Evolutionary conservation across 805 yeast genomes (phyloP).

Genomic region (Groenewaldozyma tartarivorans): DNA sequence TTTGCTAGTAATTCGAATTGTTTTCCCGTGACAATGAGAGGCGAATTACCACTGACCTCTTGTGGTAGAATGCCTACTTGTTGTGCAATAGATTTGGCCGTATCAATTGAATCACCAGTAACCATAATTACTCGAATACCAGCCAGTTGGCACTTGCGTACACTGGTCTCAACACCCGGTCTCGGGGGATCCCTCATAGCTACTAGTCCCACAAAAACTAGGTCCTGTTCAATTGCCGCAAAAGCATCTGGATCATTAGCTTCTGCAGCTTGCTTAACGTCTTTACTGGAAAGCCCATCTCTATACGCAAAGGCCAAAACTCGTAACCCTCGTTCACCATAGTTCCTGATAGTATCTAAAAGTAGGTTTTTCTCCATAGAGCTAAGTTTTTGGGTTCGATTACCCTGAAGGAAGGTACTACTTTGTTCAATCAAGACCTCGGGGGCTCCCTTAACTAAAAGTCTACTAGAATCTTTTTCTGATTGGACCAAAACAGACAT

Average conservation of each 20-base stretch:
- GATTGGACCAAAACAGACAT: slow-evolving; percentile 39
- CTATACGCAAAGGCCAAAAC: slow-evolving; percentile 39
- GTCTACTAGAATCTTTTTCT: slow-evolving; percentile 14
- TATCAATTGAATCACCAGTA: slow-evolving; percentile 34
- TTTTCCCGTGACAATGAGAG: slow-evolving; percentile 32
- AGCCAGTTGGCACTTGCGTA: slow-evolving; percentile 35
- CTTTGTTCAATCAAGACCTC: slow-evolving; percentile 40
- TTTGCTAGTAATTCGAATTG: slow-evolving; percentile 27
- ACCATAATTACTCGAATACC: slow-evolving; percentile 42
- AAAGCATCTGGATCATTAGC: slow-evolving; percentile 30
- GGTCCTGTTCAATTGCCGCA: slow-evolving; percentile 11
- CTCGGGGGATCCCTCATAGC: slow-evolving; percentile 45
- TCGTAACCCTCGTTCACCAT: slow-evolving; percentile 36
- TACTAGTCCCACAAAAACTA: slow-evolving; percentile 36
- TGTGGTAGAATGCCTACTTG: slow-evolving; percentile 33
- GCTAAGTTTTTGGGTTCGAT: slow-evolving; percentile 10
- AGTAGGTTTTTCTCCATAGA: slow-evolving; percentile 20
- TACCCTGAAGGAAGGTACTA: slow-evolving; percentile 29
- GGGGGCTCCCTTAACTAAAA: slow-evolving; percentile 48
- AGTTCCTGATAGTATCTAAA: slow-evolving; percentile 27
- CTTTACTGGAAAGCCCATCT: slow-evolving; percentile 14
- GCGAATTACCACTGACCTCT: slow-evolving; percentile 25
- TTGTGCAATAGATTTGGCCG: slow-evolving; percentile 32
- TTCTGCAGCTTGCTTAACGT: slow-evolving; percentile 10
- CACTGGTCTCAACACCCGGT: slow-evolving; percentile 35